phyloP scores from a whole-genome alignment of 352 stramenopile species.

The Phytopythium oedochilum region DNA sequence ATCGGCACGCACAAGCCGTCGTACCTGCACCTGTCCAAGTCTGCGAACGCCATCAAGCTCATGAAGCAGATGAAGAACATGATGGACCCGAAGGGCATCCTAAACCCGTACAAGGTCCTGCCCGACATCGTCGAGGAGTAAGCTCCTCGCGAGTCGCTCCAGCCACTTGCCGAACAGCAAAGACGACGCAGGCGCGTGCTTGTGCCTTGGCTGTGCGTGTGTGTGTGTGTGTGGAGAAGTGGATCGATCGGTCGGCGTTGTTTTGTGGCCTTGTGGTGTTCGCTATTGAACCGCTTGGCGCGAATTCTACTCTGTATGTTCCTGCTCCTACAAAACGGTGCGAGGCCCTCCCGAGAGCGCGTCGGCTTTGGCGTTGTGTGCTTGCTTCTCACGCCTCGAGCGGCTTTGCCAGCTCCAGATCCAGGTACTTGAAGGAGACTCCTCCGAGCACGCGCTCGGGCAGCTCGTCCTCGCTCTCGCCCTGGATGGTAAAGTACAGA shows the following conservation, averaged over 20 bases:
- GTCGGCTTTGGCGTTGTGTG: too few species aligned
- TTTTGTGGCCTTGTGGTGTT: background rate
- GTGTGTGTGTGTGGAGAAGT: background rate
- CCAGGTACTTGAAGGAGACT: conserved; percentile 54
- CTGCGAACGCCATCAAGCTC: conserved; percentile 66
- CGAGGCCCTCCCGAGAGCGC: background rate
- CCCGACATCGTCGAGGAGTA: conserved; percentile 17
- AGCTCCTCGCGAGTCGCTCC: background rate
- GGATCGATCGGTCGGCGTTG: background rate
- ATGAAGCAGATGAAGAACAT: conserved; percentile 93
- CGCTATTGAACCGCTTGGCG: background rate
- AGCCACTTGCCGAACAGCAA: background rate
- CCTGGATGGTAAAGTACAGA: conserved; percentile 77
- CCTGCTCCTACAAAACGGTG: background rate
- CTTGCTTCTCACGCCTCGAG: conserved; percentile 18
- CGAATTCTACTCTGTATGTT: background rate
- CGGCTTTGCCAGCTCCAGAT: conserved; percentile 41
- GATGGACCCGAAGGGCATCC: conserved; percentile 95
- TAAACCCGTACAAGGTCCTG: conserved; percentile 97
- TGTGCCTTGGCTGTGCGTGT: too few species aligned
- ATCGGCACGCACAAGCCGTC: conserved; percentile 93
- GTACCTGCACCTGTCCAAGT: conserved; percentile 87
- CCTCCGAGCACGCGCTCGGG: conserved; percentile 65
- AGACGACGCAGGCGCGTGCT: too few species aligned
- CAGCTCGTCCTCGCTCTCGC: conserved; percentile 59